phyloP scores from a whole-genome alignment of 2,329 filamentous ascomycete genomes.

The Alternaria sp. region DNA sequence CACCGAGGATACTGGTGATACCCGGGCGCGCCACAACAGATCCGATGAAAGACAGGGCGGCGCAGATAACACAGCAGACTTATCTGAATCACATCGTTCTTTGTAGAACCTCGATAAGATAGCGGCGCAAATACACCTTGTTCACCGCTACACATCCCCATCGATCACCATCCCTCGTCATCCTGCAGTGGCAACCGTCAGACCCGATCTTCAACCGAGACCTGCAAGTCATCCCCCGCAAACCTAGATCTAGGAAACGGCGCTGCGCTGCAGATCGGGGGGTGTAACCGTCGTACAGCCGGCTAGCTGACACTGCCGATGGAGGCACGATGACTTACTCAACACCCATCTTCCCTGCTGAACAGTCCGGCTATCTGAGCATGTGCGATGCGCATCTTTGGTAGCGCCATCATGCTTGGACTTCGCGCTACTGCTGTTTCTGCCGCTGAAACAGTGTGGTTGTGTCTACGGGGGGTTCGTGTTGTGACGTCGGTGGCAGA shows the following conservation, averaged over 20 bases:
- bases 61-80: neutral
- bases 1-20: neutral
- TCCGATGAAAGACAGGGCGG: neutral
- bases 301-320: conserved; percentile 21
- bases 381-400: neutral
- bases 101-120: neutral
- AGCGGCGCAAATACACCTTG: neutral
- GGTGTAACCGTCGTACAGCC: neutral
- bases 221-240: neutral
- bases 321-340: neutral
- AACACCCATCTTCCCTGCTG: neutral
- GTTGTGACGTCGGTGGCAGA: conserved; percentile 17
- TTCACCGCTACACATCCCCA: neutral
- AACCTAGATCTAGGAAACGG: neutral
- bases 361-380: neutral
- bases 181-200: neutral
- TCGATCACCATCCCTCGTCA: neutral
- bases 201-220: neutral
- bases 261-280: neutral
- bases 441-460: conserved; percentile 6
- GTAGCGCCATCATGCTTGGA: conserved; percentile 7
- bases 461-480: conserved; percentile 3
- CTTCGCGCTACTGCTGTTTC: conserved; percentile 5
- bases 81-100: neutral
- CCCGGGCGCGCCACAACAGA: neutral